These are phyloP conservation scores for Geranium incanum DNA, from an alignment of 441 rosid genomes.

Conservation along the genomic window DNA sequence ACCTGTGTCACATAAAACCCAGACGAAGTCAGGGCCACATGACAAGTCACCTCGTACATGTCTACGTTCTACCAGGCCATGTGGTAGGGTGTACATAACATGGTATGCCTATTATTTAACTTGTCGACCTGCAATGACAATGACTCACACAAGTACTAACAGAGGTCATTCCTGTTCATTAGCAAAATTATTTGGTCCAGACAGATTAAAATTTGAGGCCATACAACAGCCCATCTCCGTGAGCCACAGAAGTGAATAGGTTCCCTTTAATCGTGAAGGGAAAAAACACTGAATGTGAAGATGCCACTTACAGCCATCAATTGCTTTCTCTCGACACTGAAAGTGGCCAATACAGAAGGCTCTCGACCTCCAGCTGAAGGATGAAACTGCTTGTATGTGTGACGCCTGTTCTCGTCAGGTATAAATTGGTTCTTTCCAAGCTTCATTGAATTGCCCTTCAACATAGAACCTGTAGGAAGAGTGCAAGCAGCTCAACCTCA, in stretches of 20 bases:
- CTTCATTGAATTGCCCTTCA: constrained; percentile 37
- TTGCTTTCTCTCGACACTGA: constrained; percentile 36
- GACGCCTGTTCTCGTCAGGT: constrained; percentile 66
- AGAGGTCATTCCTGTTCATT: too few relatives aligned
- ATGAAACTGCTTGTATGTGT: constrained; percentile 47
- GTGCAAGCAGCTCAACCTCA: constrained; percentile 5
- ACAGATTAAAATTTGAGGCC: constrained; percentile 9
- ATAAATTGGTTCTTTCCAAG: constrained; percentile 46
- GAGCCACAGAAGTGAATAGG: constrained; percentile 14
- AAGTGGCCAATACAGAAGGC: constrained; percentile 32
- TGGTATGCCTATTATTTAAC: not conserved
- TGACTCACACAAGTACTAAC: too few relatives aligned
- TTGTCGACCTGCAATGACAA: too few relatives aligned
- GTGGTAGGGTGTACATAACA: not conserved
- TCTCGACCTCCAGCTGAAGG: constrained; percentile 25
- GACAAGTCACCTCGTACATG: constrained; percentile 30
- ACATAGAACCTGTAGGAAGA: constrained; percentile 32
- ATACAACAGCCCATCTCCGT: constrained; percentile 80
- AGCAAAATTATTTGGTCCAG: too few relatives aligned
- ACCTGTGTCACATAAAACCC: constrained; percentile 40
- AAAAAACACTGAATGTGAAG: constrained; percentile 12
- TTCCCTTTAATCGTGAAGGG: constrained; percentile 12
- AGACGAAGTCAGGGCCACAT: not conserved
- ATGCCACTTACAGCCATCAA: constrained; percentile 37
- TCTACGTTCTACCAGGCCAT: constrained; percentile 9